Evolutionary conservation across 257 asterid genomes (phyloP), one percentile per base, ranked within the genome.

Genomic region (Nicotiana tomentosiformis): DNA sequence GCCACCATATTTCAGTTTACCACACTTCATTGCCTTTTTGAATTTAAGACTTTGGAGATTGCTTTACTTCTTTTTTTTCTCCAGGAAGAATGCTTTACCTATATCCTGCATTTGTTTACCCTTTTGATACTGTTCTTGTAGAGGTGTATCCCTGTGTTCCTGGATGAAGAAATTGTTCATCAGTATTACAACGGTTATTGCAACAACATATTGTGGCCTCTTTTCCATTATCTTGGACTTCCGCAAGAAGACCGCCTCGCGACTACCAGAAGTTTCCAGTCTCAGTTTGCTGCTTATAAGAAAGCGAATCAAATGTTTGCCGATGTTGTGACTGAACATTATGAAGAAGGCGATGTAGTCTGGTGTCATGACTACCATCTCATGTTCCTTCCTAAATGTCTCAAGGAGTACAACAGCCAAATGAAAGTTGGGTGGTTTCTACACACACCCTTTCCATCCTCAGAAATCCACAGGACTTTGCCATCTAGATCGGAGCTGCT

Each of bases 331-430:
- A 87, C 90, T 69, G 64, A 86, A 86, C 93, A 93, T 85, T 95
- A 93, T 77, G 88, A 89, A 86, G 98, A 95, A 77, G 98, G 98
- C 53, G 98, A 95, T 81, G 98, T 95, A 77, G 94, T 95, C 78
- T 95, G 98, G 98, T 93, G 98, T 86, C 98, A 95, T 82, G 98
- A 95, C 83, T 95, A 95, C 89, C 98, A 95, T 91, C 92, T 95
- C 58, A 95, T 95, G 98, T 95, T 93, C 89, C 97, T 95, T 43
- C 98, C 98, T 6, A 87, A 92, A 87, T 95, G 90, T 84, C 89
- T 95, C 56, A 95, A 95, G 90, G 93, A 92, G 10, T 77, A 89
- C 79, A 93, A 95, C 81, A 90, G 90, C 83, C 86, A 88, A 83
- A 95, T 93, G 96, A 95, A 95, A 90, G 98, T 95, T 69, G 98